phyloP scores from a whole-genome alignment of 2,329 filamentous ascomycete genomes.

The Neurospora crassa region DNA sequence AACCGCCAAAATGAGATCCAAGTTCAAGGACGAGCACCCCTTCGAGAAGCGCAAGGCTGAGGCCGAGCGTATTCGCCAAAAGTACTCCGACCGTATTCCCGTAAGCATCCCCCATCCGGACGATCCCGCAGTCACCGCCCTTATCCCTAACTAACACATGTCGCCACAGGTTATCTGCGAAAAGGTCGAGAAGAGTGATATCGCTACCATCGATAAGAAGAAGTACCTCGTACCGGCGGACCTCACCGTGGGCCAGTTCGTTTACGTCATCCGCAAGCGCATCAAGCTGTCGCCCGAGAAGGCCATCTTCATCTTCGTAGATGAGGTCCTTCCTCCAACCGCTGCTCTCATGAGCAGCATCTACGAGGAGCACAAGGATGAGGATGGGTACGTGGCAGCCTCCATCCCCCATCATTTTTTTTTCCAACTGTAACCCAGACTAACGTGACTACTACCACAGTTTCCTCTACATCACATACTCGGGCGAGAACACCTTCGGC shows the following conservation, averaged over 20 bases:
- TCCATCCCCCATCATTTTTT: neutral
- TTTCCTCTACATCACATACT: conserved; percentile 99
- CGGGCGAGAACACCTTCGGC: conserved; percentile 98
- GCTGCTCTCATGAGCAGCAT: conserved; percentile 98
- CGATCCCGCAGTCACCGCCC: conserved; percentile 3
- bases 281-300: conserved; percentile 99
- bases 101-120: conserved; percentile 47
- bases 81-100: conserved; percentile 96
- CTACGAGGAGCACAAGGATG: conserved; percentile 97
- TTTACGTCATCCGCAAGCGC: conserved; percentile 99
- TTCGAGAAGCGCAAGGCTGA: conserved; percentile 99
- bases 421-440: neutral
- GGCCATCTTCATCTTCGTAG: conserved; percentile 99
- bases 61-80: conserved; percentile 97
- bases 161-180: conserved; percentile 83
- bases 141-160: neutral
- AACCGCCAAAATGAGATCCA: conserved; percentile 76
- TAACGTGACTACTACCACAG: conserved; percentile 31
- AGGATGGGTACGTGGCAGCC: conserved; percentile 47
- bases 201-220: conserved; percentile 99
- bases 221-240: conserved; percentile 98
- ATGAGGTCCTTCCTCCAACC: conserved; percentile 92
- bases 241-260: conserved; percentile 93
- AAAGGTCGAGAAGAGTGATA: conserved; percentile 98
- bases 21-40: conserved; percentile 99